phyloP scores from a whole-genome alignment of 495 filamentous ascomycete species.

The Podospora fimiseda region DNA sequence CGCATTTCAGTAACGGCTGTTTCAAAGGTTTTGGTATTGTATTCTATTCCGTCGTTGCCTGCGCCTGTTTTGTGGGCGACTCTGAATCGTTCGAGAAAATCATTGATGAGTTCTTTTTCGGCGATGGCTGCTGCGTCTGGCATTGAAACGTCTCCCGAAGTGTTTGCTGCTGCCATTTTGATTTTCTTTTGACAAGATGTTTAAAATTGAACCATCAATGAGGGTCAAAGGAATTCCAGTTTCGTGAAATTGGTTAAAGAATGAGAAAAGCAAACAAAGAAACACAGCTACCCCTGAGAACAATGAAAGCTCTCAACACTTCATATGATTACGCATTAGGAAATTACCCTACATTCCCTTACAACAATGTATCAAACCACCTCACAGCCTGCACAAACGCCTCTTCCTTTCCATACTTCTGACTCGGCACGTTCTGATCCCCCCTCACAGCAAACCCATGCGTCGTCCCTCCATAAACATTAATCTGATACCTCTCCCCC shows the following conservation, averaged over 20 bases:
- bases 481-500: conserved; percentile 53
- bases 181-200: too few species aligned
- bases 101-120: neutral
- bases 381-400: conserved; percentile 66
- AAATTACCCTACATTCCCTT: too few species aligned
- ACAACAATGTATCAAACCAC: conserved; percentile 55
- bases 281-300: too few species aligned
- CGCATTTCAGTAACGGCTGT: neutral
- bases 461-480: conserved; percentile 55
- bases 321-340: neutral
- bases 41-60: neutral
- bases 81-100: neutral
- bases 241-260: too few species aligned
- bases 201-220: too few species aligned
- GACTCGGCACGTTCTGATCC: conserved; percentile 49
- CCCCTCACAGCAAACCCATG: conserved; percentile 68
- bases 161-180: too few species aligned
- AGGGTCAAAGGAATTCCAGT: too few species aligned
- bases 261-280: too few species aligned
- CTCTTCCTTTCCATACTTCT: conserved; percentile 70
- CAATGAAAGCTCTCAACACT: too few species aligned
- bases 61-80: neutral
- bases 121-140: too few species aligned
- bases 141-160: neutral
- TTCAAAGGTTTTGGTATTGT: neutral